phyloP scores from a whole-genome alignment of 805 yeast species.

The Pichia cephalocereana region DNA sequence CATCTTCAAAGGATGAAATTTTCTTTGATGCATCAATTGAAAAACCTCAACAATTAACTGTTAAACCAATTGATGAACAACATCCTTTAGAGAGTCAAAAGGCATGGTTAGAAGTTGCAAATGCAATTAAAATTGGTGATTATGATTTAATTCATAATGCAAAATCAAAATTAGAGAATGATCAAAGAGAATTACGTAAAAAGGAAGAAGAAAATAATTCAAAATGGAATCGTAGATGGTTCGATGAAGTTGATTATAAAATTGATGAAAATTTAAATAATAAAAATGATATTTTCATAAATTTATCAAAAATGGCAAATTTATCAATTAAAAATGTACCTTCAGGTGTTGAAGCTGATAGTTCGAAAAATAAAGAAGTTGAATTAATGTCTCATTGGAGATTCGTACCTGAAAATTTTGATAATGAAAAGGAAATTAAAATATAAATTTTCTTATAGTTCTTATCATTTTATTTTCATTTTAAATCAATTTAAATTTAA shows the following conservation, averaged over 20 bases:
- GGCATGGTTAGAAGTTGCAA: conserved; percentile 89
- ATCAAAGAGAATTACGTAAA: conserved; percentile 75
- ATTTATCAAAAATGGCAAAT: conserved; percentile 38
- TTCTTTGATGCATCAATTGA: conserved; percentile 55
- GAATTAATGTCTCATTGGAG: conserved; percentile 59
- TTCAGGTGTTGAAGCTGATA: conserved; percentile 42
- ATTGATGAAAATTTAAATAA: conserved; percentile 19
- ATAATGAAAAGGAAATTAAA: conserved; percentile 48
- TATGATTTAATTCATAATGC: conserved; percentile 66
- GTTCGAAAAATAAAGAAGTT: conserved; percentile 40
- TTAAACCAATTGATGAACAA: conserved; percentile 79
- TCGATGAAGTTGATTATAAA: conserved; percentile 39
- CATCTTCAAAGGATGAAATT: conserved; percentile 36
- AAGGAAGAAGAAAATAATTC: conserved; percentile 55
- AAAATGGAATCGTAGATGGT: conserved; percentile 80
- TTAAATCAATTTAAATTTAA: not conserved
- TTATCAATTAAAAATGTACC: conserved; percentile 58
- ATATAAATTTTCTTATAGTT: conserved; percentile 18
- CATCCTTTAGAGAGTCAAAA: conserved; percentile 71
- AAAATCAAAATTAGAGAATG: conserved; percentile 72
- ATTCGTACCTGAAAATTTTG: conserved; percentile 45
- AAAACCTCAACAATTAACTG: conserved; percentile 48
- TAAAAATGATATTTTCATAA: conserved; percentile 23
- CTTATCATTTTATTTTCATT: not conserved
- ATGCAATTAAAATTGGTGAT: conserved; percentile 69